Base-by-base conservation (phyloP, 1,284 basidiomycete species). In the Microbotryum intermedium region DNA sequence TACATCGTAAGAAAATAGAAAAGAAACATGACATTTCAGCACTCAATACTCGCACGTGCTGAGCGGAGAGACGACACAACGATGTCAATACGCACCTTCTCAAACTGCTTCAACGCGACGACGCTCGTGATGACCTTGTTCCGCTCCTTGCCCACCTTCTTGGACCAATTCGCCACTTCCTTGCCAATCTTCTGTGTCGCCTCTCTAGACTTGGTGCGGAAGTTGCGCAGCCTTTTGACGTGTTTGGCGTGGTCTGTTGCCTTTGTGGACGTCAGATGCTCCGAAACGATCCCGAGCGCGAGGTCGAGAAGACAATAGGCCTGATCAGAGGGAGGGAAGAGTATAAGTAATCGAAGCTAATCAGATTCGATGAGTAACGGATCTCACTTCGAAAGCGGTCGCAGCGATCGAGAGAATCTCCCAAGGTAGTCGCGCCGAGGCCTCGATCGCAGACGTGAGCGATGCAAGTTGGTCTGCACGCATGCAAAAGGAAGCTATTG, bases 321-420 rank as follows among this genome's bases (percentile, higher is more conserved):
- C 68, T 69, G 53, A 11, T 21, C 20, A 25, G 18, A 1, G 2
- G 3, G 25, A 26, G 9, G 26, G 21, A 18, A 6, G 11, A 23
- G 26, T 25, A 42, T 55, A 20, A 58, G 47, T 30, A 13, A 18
- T 10, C 7, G 4, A 4, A 9, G 8, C 34, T 39, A 11, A 18
- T 6, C 1, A 21, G 10, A 5, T n/a, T 18, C 43, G n/a, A n/a
- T 39, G 16, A 56, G 20, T 3, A 13, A 20, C 11, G 47, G 23
- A 21, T 9, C 13, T 9, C 58, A 82, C 87, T 77, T 90, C 88
- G 72, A 90, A 87, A 0, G 81, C 80, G 50, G 89, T 73, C 16
- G 82, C 81, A 4, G 83, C 84, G 18, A 86, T 75, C 67, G 90
- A 87, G 21, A 90, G 76, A 18, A 82, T 70, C 66, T 85, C 81